Percentiles rank a stretch among this genome's conserved stretches.
Evolutionary conservation across 257 asterid genomes (phyloP).

Genomic region (Solanum etuberosum): DNA sequence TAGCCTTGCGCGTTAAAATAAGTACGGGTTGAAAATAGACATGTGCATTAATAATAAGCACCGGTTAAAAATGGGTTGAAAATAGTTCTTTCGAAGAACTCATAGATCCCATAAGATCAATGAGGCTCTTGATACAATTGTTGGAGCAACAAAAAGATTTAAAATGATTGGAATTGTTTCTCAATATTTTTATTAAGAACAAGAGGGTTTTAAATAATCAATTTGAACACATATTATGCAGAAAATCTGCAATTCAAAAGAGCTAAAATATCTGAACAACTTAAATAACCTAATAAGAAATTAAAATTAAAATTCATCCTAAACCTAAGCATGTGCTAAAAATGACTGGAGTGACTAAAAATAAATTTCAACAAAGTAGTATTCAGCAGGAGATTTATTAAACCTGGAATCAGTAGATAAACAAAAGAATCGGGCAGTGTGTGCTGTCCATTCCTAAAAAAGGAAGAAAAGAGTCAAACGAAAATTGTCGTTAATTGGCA

Average conservation of each 20-base stretch:
- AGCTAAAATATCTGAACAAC: neutral
- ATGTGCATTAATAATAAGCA: too few species aligned
- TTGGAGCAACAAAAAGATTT: neutral
- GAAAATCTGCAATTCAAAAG: neutral
- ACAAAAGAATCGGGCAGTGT: constrained; percentile 67
- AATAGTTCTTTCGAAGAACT: neutral
- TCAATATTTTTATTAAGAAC: neutral
- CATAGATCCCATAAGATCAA: neutral
- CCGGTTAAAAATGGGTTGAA: neutral
- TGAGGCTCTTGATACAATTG: neutral
- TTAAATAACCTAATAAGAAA: neutral
- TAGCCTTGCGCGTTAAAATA: neutral
- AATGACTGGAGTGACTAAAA: neutral
- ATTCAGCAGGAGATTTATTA: neutral
- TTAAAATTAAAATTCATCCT: neutral
- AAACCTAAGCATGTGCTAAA: neutral
- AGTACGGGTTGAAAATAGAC: neutral
- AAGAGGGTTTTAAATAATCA: neutral
- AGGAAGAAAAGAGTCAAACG: neutral
- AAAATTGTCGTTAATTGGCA: neutral
- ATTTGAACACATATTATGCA: neutral
- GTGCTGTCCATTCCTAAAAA: constrained; percentile 77
- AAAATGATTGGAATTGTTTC: neutral
- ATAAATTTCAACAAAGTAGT: neutral
- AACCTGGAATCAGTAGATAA: constrained; percentile 93